phyloP scores from a whole-genome alignment of 2,329 filamentous ascomycete species.

The Lachnum nothofagi region DNA sequence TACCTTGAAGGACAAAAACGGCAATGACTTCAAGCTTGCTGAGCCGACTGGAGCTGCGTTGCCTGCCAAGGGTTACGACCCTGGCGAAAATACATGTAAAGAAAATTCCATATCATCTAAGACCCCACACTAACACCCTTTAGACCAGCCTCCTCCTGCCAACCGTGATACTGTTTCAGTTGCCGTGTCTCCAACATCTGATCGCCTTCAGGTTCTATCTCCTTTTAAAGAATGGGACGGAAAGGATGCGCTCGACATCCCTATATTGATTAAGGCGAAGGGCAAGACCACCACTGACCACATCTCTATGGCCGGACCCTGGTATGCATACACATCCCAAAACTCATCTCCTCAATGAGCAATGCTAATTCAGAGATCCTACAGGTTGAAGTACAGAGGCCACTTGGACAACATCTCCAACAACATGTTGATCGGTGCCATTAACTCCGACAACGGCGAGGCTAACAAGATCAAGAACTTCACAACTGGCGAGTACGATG shows the following conservation, averaged over 20 bases:
- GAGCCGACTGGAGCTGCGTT: conserved; percentile 76
- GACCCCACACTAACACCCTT: too few relatives aligned
- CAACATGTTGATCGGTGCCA: conserved; percentile 98
- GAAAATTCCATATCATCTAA: too few relatives aligned
- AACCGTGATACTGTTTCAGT: conserved; percentile 71
- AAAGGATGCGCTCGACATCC: conserved; percentile 77
- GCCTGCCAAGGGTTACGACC: conserved; percentile 77
- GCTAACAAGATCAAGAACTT: conserved; percentile 96
- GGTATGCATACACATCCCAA: too few relatives aligned
- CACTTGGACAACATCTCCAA: conserved; percentile 99
- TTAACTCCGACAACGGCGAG: conserved; percentile 92
- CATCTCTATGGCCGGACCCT: conserved; percentile 94
- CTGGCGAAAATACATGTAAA: conserved; percentile 86
- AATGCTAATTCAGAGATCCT: too few relatives aligned
- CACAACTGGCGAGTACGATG: conserved; percentile 75
- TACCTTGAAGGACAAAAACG: conserved; percentile 86
- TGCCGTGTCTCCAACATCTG: conserved; percentile 78
- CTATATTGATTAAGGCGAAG: conserved; percentile 92
- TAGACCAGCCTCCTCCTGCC: conserved; percentile 87
- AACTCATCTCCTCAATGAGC: too few relatives aligned
- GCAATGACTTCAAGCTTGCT: conserved; percentile 89
- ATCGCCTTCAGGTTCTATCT: conserved; percentile 86
- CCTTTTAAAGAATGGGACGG: conserved; percentile 88
- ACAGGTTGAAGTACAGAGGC: conserved; percentile 98
- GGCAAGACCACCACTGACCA: conserved; percentile 97